Evolutionary conservation across 2,329 filamentous ascomycete genomes (phyloP), one percentile per base, ranked within the genome.

Genomic region (Calonectria ilicicola): DNA sequence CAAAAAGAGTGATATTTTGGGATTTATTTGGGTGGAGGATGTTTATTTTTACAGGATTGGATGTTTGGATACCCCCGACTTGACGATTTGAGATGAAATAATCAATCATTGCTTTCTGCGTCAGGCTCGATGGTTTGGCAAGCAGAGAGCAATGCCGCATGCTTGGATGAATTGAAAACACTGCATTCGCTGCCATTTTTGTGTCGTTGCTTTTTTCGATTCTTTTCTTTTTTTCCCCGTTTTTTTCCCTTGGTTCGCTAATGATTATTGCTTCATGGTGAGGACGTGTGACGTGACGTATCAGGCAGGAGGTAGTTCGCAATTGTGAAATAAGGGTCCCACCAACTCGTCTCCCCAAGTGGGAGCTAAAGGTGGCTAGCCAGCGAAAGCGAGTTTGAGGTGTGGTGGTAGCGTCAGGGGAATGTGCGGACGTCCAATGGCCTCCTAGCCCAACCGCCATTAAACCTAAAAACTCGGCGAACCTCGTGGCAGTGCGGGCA

Each of bases 71-170:
- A 72, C 27, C 58, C 23, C 38, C 44, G 44, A 64, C 2, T 35
- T 65, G 47, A 72, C 58, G 40, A 64, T 32, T 63, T 44, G 44
- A n/a, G 26, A 69, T 29, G 46, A 46, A 29, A 29, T 23, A 12
- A 42, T 32, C 58, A 12, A 42, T 32, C 58, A 46, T 29, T 63
- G 58, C 23, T 63, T 46, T 44, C 40, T 15, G 38, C 38, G 58
- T 46, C 58, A 46, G 26, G 58, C 21, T 27, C 58, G 21, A 63
- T 38, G 14, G 15, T 17, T 63, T 26, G 53, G n/a, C 35, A 38
- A 23, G 53, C 32, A 35, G 53, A 35, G 53, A 23, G n/a, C 53
- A 19, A 29, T 21, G 15, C 63, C 27, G 63, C 29, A 19, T 38
- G 29, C 8, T 65, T 49, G 44, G 46, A 56, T 32, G 51, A 27